Evolutionary conservation across 208 protist genomes (phyloP), one percentile per base, ranked within the genome.

Genomic region (Leishmania turanica): DNA sequence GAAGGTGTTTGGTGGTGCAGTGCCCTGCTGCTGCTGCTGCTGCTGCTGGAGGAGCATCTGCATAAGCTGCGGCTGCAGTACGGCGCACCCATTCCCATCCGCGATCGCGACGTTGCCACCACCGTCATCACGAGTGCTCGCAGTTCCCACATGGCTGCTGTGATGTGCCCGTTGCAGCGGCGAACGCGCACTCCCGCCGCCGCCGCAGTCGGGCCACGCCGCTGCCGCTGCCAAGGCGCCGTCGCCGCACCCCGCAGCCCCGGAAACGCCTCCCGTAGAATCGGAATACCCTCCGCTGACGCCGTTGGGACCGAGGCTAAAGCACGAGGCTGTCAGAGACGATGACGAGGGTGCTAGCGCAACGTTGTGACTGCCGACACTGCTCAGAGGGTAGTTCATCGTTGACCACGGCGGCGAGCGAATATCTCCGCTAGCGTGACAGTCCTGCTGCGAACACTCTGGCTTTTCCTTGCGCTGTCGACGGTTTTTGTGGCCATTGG

Each of bases 11-110:
- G 64, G 9, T 7, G 51, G 21, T 11, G 31, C 11, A 5, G 54
- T 31, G 54, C 17, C 3, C n/a, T 77, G 34, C 21, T 34, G 73
- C n/a, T n/a, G n/a, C n/a, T n/a, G n/a, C 58, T 79, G 64, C 62
- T 77, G 85, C 74, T 89, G 85, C 74, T 89, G 82, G 51, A 88
- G 72, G 42, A 82, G 73, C 69, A 80, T 80, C 72, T 88, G 80
- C 31, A 88, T 13, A 49, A 79, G 75, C 31, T 82, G 73, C 21
- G 81, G 77, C 1, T 62, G 72, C 37, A 82, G 56, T 64, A 88
- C 77, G 17, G 83, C 65, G 56, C 80, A 80, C 56, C 56, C 70
- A 24, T 42, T 65, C 27, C 75, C 82, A 4, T 65, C 9, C 24
- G 66, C 53, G 42, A 15, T 19, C 24, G 24, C 13, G 37, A 3